Percentiles rank a stretch among this genome's conserved stretches.
phyloP scores from a whole-genome alignment of 2,329 filamentous ascomycete genomes.

The Penicillium sp. region DNA sequence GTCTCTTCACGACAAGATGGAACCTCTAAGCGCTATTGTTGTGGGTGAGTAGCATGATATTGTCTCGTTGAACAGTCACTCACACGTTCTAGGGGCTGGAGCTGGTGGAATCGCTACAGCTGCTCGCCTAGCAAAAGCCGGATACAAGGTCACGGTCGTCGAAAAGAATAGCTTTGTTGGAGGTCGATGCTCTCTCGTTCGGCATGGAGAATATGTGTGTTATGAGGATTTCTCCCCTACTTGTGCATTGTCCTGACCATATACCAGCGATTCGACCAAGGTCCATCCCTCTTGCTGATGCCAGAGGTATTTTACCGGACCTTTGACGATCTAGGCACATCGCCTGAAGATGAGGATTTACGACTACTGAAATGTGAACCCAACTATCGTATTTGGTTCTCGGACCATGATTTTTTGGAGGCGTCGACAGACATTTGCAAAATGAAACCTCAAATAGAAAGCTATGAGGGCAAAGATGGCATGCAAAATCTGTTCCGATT shows the following conservation, averaged over 20 bases:
- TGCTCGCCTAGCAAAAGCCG: slow-evolving; percentile 68
- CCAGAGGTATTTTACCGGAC: slow-evolving; percentile 69
- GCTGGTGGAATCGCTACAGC: slow-evolving; percentile 70
- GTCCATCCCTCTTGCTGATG: slow-evolving; percentile 70
- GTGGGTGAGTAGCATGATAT: not conserved
- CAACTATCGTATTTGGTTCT: slow-evolving; percentile 74
- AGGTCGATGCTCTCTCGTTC: slow-evolving; percentile 67
- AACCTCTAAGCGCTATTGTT: not conserved
- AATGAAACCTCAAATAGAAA: slow-evolving; percentile 71
- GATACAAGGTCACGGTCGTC: slow-evolving; percentile 70
- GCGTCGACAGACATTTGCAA: slow-evolving; percentile 66
- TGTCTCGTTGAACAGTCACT: not conserved
- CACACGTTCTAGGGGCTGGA: slow-evolving; percentile 40
- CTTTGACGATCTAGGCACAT: slow-evolving; percentile 68
- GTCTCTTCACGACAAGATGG: not conserved
- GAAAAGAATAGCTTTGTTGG: slow-evolving; percentile 75
- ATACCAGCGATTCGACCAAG: slow-evolving; percentile 69
- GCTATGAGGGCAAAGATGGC: slow-evolving; percentile 69
- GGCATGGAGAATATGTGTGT: slow-evolving; percentile 57
- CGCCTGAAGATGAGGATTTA: slow-evolving; percentile 64
- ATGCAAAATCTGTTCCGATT: slow-evolving; percentile 69
- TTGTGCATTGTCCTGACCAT: not conserved
- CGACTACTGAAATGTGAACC: slow-evolving; percentile 69
- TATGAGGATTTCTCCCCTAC: not conserved
- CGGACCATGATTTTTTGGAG: slow-evolving; percentile 58